A percentile compares a stretch with the other conserved stretches of the same genome.
Conservation (phyloP, 495 filamentous ascomycete species). For the Aspergillus sclerotioniger region DNA sequence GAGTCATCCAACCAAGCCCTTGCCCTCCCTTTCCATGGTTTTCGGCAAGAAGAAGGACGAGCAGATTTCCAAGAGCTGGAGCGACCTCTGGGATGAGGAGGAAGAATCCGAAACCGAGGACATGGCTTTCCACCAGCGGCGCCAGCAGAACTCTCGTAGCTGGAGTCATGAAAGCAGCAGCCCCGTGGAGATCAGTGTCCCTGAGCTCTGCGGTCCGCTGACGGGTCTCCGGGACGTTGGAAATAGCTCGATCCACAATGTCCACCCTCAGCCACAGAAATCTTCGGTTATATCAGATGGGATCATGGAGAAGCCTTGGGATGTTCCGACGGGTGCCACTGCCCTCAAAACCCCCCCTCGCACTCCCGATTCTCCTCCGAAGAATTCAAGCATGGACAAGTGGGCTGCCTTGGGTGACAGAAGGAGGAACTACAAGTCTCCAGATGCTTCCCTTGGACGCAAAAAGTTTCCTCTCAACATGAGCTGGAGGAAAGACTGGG, state of each 20-base stretch:
- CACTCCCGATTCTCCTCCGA: slow-evolving; percentile 52
- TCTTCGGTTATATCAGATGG: slow-evolving; percentile 25
- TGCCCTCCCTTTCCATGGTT: slow-evolving; percentile 68
- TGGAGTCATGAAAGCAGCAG: slow-evolving; percentile 75
- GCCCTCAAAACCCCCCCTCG: slow-evolving; percentile 62
- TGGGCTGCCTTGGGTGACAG: slow-evolving; percentile 84
- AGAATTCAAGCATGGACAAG: slow-evolving; percentile 67
- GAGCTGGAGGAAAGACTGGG: slow-evolving; percentile 51
- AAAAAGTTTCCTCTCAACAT: slow-evolving; percentile 41
- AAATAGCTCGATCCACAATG: slow-evolving; percentile 51
- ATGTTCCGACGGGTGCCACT: slow-evolving; percentile 58
- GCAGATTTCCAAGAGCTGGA: slow-evolving; percentile 91
- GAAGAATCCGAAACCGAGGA: slow-evolving; percentile 69
- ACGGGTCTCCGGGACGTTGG: slow-evolving; percentile 42
- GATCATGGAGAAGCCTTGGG: slow-evolving; percentile 44
- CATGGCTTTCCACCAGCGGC: slow-evolving; percentile 54
- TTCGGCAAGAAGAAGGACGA: slow-evolving; percentile 72
- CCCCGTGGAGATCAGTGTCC: slow-evolving; percentile 2
- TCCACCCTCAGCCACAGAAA: slow-evolving; percentile 22
- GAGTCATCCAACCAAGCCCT: slow-evolving; percentile 60
- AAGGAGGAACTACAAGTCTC: slow-evolving; percentile 62
- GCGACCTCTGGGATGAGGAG: slow-evolving; percentile 93
- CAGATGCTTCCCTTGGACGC: slow-evolving; percentile 37
- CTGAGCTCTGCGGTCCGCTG: slow-evolving; percentile 26
- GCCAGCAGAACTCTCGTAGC: slow-evolving; percentile 73